Evolutionary conservation across 306 rosid species (phyloP), one percentile per base, ranked within the genome.

Genomic region (Leucaena leucocephala): DNA sequence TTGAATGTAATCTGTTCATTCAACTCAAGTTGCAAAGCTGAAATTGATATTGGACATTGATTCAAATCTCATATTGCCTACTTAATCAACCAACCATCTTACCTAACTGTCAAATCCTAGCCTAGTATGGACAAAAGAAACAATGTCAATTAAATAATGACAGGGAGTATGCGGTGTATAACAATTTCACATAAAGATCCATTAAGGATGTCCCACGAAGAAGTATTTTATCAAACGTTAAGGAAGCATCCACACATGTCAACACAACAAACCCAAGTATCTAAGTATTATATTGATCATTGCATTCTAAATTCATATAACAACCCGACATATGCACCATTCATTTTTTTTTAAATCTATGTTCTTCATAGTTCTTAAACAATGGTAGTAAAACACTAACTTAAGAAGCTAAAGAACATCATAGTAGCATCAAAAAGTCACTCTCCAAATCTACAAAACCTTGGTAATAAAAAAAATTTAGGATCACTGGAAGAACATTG

Each of bases 1-100:
- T 19, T 22, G 70, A 68, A 69, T 42, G n/a, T 38, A 75, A 61
- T 48, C 44, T 45, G 55, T 44, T 22, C 5, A 80, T 72, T 35
- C 8, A 68, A 16, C 27, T 6, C 54, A 8, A 19, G 50, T 68
- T 76, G 72, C 42, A 61, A 14, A 34, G 72, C 69, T 76, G 69
- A 70, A 59, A 76, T 55, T 34, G 36, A 43, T 19, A 36, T 45
- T 68, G 70, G 36, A 48, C 61, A 68, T 36, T 19, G 38, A 70
- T 58, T 68, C n/a, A 43, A 17, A 35, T 39, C 7, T 14, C 4
- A 55, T 55, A 19, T 8, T 19, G 13, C 21, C 8, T 17, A 7
- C 59, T n/a, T n/a, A 17, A 54, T 7, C 4, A 54, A 54, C 59
- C 10, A 2, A 17, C 3, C 27, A 52, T 54, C 21, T 16, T 50